Evolutionary conservation across 805 yeast species (phyloP).

Genomic region (Kurtzmaniella cleridarum): DNA sequence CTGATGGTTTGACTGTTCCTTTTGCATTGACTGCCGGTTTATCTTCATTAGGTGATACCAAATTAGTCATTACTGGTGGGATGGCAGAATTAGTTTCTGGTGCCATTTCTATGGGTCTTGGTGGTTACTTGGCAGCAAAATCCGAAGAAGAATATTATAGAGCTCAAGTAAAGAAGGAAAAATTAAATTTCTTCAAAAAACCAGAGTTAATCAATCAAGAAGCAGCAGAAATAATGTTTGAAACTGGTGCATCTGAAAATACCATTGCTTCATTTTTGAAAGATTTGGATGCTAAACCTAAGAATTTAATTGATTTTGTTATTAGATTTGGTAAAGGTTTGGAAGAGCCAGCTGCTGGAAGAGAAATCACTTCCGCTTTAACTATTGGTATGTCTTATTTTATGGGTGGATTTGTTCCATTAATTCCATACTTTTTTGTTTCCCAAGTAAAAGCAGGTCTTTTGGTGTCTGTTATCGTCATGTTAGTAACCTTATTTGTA

Average conservation of each 20-base stretch:
- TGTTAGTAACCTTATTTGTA: conserved; percentile 78
- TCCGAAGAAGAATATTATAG: conserved; percentile 75
- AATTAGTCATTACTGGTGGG: conserved; percentile 94
- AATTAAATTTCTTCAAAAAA: conserved; percentile 58
- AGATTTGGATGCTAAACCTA: conserved; percentile 76
- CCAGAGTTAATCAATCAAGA: conserved; percentile 67
- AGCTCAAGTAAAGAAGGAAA: conserved; percentile 68
- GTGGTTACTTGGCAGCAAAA: conserved; percentile 93
- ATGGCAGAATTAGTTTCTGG: conserved; percentile 96
- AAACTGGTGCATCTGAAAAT: conserved; percentile 65
- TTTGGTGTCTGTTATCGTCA: conserved; percentile 65
- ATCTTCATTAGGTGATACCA: conserved; percentile 83
- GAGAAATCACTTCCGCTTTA: conserved; percentile 81
- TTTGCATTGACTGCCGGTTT: conserved; percentile 97
- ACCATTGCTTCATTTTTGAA: conserved; percentile 69
- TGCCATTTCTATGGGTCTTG: conserved; percentile 96
- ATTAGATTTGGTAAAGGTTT: conserved; percentile 87
- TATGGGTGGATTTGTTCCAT: conserved; percentile 88
- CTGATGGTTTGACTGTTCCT: conserved; percentile 97
- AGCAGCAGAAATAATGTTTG: conserved; percentile 74
- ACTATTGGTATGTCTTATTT: conserved; percentile 89
- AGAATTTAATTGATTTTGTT: conserved; percentile 76
- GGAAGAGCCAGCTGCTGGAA: conserved; percentile 91
- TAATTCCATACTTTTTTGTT: conserved; percentile 86
- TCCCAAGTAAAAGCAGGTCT: conserved; percentile 72